These are phyloP conservation scores for Candida schatavii DNA, from an alignment of 805 yeast genomes.

Conservation along the genomic window DNA sequence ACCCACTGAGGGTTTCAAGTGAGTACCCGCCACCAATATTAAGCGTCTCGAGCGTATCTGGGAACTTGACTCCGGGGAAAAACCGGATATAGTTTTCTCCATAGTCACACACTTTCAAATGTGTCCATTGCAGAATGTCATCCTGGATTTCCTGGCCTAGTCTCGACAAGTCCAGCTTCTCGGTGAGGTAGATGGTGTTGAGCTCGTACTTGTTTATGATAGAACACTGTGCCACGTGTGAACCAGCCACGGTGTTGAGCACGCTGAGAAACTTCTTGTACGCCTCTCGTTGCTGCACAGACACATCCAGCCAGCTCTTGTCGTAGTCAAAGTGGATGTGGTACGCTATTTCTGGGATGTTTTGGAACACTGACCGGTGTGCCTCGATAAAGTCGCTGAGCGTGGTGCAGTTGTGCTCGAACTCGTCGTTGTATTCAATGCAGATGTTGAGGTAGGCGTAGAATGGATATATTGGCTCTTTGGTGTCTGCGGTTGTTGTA, in stretches of 20 bases:
- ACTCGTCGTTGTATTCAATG: constrained; percentile 30
- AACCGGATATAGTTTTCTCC: constrained; percentile 35
- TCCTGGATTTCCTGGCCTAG: constrained; percentile 36
- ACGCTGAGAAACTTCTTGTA: constrained; percentile 24
- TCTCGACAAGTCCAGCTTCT: constrained; percentile 26
- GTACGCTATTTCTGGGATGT: constrained; percentile 24
- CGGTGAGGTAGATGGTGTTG: constrained; percentile 33
- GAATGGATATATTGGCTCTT: background rate
- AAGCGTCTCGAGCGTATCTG: constrained; percentile 34
- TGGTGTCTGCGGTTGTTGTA: background rate
- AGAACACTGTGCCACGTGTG: constrained; percentile 36
- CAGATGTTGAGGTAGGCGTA: constrained; percentile 20
- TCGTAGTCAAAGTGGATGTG: constrained; percentile 33
- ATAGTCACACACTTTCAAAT: constrained; percentile 33
- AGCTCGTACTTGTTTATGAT: constrained; percentile 35
- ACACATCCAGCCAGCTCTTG: constrained; percentile 29
- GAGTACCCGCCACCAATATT: constrained; percentile 40
- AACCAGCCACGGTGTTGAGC: constrained; percentile 20
- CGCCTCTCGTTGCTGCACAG: constrained; percentile 18
- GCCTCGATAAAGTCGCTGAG: constrained; percentile 20
- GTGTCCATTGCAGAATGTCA: constrained; percentile 34
- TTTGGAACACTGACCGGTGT: constrained; percentile 14
- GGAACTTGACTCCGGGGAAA: constrained; percentile 39
- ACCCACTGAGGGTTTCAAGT: constrained; percentile 38
- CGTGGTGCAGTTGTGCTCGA: constrained; percentile 20